These are phyloP conservation scores for Phaffia rhodozyma DNA, from an alignment of 1,284 basidiomycete species.

Conservation along the genomic window DNA sequence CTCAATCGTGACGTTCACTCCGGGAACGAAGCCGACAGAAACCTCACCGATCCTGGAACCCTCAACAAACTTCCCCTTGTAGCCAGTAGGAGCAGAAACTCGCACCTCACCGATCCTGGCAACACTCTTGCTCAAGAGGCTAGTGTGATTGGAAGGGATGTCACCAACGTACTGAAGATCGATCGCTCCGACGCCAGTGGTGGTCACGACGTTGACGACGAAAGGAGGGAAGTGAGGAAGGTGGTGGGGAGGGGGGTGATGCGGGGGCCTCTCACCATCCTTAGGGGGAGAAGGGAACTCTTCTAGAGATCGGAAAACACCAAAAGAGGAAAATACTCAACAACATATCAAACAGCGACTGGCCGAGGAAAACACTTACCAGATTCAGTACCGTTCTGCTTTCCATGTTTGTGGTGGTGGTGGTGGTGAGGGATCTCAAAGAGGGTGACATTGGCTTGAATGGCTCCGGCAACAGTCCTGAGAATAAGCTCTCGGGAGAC, in stretches of 20 bases:
- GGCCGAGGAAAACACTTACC: neutral
- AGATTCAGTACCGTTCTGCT: neutral
- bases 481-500: slow-evolving; percentile 19
- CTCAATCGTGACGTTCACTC: neutral
- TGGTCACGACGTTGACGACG: slow-evolving; percentile 15
- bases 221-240: slow-evolving; percentile 9
- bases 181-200: slow-evolving; percentile 18
- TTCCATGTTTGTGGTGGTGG: neutral
- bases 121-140: slow-evolving; percentile 17
- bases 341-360: no score
- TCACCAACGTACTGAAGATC: slow-evolving; percentile 15
- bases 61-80: slow-evolving; percentile 16
- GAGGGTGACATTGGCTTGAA: neutral
- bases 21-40: neutral
- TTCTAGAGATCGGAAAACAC: neutral
- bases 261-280: neutral
- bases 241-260: slow-evolving; percentile 9
- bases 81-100: slow-evolving; percentile 5
- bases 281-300: slow-evolving; percentile 5
- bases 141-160: slow-evolving; percentile 11
- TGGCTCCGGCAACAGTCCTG: slow-evolving; percentile 15
- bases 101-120: slow-evolving; percentile 17
- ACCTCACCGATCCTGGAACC: slow-evolving; percentile 11
- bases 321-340: neutral
- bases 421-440: neutral